Conservation (phyloP, 2,329 filamentous ascomycete species). For the Fusarium tjaetaba region DNA sequence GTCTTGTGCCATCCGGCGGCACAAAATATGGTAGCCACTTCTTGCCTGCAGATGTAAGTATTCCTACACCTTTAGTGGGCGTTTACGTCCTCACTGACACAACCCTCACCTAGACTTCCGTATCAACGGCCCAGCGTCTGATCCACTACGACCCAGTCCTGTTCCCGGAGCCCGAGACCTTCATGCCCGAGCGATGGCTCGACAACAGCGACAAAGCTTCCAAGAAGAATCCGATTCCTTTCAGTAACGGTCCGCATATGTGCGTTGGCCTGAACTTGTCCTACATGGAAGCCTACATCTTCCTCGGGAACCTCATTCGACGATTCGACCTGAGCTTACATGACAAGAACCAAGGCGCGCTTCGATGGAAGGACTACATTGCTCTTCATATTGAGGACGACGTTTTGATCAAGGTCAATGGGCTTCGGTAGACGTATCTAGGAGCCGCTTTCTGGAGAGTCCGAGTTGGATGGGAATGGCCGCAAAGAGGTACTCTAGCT, state of each 20-base stretch:
- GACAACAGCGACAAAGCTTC: neutral
- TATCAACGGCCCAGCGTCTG: neutral
- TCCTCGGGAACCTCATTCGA: neutral
- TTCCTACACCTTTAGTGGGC: accelerated
- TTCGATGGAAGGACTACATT: neutral
- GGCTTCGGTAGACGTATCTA: neutral
- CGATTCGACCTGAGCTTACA: neutral
- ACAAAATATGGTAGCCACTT: neutral
- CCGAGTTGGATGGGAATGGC: no score
- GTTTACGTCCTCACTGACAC: neutral
- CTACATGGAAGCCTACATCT: neutral
- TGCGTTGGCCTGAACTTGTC: neutral
- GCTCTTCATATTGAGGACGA: neutral
- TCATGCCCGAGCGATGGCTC: neutral
- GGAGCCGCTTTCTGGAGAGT: no score
- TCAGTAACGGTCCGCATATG: neutral
- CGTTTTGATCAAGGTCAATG: neutral
- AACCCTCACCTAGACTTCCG: neutral
- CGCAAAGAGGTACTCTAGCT: no score
- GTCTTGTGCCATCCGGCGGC: neutral
- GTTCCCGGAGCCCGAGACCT: neutral
- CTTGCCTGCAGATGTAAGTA: neutral
- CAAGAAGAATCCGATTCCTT: neutral
- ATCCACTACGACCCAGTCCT: neutral
- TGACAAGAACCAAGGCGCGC: neutral